phyloP scores from a whole-genome alignment of 164 flowering plant genomes.

The Akebia trifoliata region DNA sequence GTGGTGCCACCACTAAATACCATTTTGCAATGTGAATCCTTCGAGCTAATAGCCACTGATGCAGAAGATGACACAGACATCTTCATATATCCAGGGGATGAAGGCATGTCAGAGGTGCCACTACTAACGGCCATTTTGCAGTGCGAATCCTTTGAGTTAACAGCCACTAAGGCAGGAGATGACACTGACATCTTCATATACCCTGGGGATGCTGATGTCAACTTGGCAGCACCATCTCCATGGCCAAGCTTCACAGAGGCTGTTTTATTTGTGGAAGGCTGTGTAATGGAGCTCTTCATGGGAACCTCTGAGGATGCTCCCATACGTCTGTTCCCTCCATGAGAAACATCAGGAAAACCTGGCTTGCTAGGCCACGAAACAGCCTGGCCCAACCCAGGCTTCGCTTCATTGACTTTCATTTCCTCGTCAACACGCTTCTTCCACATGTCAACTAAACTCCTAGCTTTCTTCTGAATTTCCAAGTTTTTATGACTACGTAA shows the following conservation, averaged over 20 bases:
- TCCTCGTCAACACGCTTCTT: slow-evolving; percentile 94
- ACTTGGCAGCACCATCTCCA: too few relatives aligned
- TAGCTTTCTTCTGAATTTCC: slow-evolving; percentile 61
- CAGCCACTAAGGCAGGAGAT: too few relatives aligned
- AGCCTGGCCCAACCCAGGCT: slow-evolving; percentile 52
- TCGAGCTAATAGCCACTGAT: slow-evolving; percentile 25
- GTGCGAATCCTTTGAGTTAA: too few relatives aligned
- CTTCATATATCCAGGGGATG: slow-evolving; percentile 42
- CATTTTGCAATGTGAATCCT: too few relatives aligned
- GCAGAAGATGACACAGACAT: slow-evolving; percentile 35
- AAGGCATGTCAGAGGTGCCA: too few relatives aligned
- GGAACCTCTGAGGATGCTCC: slow-evolving; percentile 51
- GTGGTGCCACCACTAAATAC: slow-evolving; percentile 15
- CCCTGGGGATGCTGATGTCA: too few relatives aligned
- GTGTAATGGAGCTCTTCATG: slow-evolving; percentile 45
- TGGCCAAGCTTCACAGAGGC: slow-evolving; percentile 34
- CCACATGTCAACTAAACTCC: slow-evolving; percentile 88
- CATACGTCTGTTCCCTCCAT: slow-evolving; percentile 44
- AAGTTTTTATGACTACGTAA: slow-evolving; percentile 50
- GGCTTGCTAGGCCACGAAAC: slow-evolving; percentile 59
- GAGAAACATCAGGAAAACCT: slow-evolving; percentile 46
- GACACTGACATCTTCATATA: too few relatives aligned
- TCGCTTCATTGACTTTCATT: slow-evolving; percentile 71
- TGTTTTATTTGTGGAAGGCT: slow-evolving; percentile 49
- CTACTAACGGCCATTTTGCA: too few relatives aligned